Conservation (phyloP, 1,284 basidiomycete genomes). For the Apiotrichum siamense region DNA sequence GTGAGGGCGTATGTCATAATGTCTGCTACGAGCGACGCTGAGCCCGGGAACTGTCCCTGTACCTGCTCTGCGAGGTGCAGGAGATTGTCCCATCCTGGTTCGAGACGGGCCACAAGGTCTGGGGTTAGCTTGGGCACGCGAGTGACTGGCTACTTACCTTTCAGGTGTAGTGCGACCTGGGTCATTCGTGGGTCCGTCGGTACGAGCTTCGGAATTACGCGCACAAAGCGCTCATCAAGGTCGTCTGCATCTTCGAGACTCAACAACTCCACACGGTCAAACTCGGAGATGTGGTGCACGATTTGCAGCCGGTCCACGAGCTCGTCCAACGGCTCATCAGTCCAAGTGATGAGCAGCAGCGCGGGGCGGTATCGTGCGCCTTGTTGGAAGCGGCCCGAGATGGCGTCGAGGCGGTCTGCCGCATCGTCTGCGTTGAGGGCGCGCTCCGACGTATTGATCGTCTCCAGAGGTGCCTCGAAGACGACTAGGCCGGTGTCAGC, state of each 20-base stretch:
- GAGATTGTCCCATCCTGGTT: conserved; percentile 18
- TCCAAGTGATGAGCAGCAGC: conserved; percentile 37
- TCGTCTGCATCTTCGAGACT: conserved; percentile 28
- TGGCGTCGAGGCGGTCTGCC: conserved; percentile 24
- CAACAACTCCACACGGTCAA: conserved; percentile 21
- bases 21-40: neutral
- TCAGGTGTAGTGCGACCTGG: conserved; percentile 19
- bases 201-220: conserved; percentile 12
- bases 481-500: conserved; percentile 26
- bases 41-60: conserved; percentile 2
- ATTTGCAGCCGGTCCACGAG: conserved; percentile 28
- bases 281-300: conserved; percentile 16
- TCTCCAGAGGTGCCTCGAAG: conserved; percentile 29
- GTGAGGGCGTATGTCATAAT: neutral
- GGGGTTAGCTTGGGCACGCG: neutral
- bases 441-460: conserved; percentile 1
- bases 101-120: conserved; percentile 15
- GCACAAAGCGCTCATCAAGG: conserved; percentile 24
- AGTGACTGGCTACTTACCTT: conserved; percentile 14
- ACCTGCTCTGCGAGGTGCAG: conserved; percentile 13
- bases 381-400: conserved; percentile 16
- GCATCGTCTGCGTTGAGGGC: conserved; percentile 27
- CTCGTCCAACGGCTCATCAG: conserved; percentile 32
- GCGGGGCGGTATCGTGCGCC: conserved; percentile 22
- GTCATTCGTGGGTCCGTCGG: conserved; percentile 16